Conservation (phyloP, 129 eudicot genomes). For the Centaurea solstitialis region DNA sequence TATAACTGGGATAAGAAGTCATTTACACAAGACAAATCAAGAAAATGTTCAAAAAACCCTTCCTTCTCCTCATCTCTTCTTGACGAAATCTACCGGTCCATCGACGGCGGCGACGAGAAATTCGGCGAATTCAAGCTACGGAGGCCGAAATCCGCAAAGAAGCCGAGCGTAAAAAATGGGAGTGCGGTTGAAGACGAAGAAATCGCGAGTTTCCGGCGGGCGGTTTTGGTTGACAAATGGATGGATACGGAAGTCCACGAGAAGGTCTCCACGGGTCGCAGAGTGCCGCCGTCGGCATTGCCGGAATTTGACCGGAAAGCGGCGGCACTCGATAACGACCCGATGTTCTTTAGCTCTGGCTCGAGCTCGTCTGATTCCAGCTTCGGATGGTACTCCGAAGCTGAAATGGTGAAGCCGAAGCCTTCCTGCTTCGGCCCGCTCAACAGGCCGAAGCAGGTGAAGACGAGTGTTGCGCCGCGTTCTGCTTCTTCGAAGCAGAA, state of each 20-base stretch:
- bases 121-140: conserved; percentile 26
- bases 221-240: conserved; percentile 74
- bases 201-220: conserved; percentile 49
- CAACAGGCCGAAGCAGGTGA: conserved; percentile 44
- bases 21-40: conserved; percentile 33
- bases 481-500: conserved; percentile 19
- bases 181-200: conserved; percentile 48
- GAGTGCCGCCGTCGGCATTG: conserved; percentile 10
- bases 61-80: conserved; percentile 82
- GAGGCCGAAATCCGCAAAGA: conserved; percentile 29
- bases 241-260: conserved; percentile 56
- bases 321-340: conserved; percentile 34
- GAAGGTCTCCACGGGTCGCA: conserved; percentile 12
- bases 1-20: conserved; percentile 51
- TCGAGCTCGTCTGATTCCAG: conserved; percentile 70
- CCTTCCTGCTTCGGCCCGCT: conserved; percentile 47
- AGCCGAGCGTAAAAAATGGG: conserved; percentile 21
- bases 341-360: conserved; percentile 64
- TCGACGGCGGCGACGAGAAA: conserved; percentile 48
- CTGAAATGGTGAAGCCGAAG: conserved; percentile 27
- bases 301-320: conserved; percentile 33
- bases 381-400: conserved; percentile 62
- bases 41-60: conserved; percentile 40
- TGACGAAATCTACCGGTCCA: conserved; percentile 72
- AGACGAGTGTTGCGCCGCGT: conserved; percentile 21